These are phyloP conservation scores for Penicillium sp. DNA, from an alignment of 2,329 filamentous ascomycete species.

Conservation along the genomic window DNA sequence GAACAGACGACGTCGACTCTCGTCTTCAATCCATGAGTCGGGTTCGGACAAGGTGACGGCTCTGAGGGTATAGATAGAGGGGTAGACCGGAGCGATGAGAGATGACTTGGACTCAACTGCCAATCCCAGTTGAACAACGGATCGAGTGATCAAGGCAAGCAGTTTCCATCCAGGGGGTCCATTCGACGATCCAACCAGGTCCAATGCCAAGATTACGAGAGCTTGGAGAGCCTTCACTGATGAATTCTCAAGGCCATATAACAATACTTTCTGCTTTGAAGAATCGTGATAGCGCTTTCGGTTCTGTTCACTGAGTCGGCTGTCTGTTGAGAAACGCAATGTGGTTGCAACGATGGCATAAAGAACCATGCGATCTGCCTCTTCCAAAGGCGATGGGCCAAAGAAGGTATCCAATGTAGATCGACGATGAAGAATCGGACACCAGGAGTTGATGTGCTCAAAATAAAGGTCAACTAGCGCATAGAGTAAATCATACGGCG, in stretches of 20 bases:
- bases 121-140: slow-evolving; percentile 82
- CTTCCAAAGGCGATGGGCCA: slow-evolving; percentile 71
- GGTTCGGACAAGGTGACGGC: slow-evolving; percentile 83
- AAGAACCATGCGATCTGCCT: slow-evolving; percentile 77
- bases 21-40: slow-evolving; percentile 84
- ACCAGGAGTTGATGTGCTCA: slow-evolving; percentile 80
- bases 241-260: slow-evolving; percentile 86
- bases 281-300: slow-evolving; percentile 73
- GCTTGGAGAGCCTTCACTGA: slow-evolving; percentile 87
- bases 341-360: slow-evolving; percentile 90
- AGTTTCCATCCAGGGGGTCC: slow-evolving; percentile 92
- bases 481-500: slow-evolving; percentile 73
- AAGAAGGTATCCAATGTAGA: slow-evolving; percentile 81
- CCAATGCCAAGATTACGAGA: slow-evolving; percentile 80
- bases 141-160: slow-evolving; percentile 82
- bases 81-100: slow-evolving; percentile 73
- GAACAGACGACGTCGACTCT: slow-evolving; percentile 78
- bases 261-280: slow-evolving; percentile 80
- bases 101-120: slow-evolving; percentile 80
- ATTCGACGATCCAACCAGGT: slow-evolving; percentile 82
- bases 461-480: slow-evolving; percentile 74
- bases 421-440: slow-evolving; percentile 83
- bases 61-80: slow-evolving; percentile 84
- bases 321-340: slow-evolving; percentile 77
- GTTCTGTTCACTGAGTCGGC: slow-evolving; percentile 69